These are phyloP conservation scores for Cornus controversa DNA, from an alignment of 148 eudicot species.

Conservation along the genomic window DNA sequence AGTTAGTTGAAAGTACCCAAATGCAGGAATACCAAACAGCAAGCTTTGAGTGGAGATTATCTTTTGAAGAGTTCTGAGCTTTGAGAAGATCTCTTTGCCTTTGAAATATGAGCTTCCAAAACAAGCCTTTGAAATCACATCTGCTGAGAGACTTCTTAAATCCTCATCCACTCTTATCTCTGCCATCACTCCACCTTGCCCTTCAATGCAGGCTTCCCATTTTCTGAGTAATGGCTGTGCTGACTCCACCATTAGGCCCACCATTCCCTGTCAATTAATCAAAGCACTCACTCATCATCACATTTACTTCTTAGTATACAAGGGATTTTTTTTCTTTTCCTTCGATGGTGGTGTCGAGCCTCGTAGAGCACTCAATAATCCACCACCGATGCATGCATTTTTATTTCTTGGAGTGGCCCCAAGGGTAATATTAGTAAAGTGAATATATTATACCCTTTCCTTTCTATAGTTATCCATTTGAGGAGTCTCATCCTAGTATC, in stretches of 20 bases:
- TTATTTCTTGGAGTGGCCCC: too few species aligned
- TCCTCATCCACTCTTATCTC: conserved; percentile 72
- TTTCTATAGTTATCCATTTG: too few species aligned
- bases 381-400: too few species aligned
- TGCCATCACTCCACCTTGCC: conserved; percentile 41
- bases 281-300: background rate
- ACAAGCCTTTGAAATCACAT: conserved; percentile 75
- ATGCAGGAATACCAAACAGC: conserved; percentile 50
- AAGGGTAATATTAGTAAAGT: too few species aligned
- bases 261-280: conserved; percentile 55
- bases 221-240: conserved; percentile 44
- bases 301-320: too few species aligned
- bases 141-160: conserved; percentile 61
- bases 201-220: conserved; percentile 63
- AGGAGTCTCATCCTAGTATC: too few species aligned
- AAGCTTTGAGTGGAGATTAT: conserved; percentile 43
- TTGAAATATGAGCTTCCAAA: conserved; percentile 75
- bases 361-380: too few species aligned
- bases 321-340: too few species aligned
- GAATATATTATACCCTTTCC: too few species aligned
- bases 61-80: conserved; percentile 70
- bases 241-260: conserved; percentile 71
- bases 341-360: too few species aligned
- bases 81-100: conserved; percentile 67
- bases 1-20: conserved; percentile 32